Conservation (phyloP, 306 rosid genomes). For the Herpetospermum pedunculosum region DNA sequence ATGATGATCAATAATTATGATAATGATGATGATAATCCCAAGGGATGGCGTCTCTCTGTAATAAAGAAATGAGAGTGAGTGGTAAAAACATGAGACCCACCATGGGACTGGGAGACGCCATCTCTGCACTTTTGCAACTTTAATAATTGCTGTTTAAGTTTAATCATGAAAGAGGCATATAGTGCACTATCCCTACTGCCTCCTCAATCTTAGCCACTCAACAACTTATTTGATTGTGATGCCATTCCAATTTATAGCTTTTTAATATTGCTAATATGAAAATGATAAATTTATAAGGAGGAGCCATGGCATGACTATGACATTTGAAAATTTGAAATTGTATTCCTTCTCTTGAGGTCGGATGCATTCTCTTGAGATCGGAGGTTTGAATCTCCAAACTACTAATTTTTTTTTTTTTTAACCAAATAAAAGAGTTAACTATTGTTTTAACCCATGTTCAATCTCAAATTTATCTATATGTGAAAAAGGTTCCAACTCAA, state of each 20-base stretch:
- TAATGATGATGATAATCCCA: conserved; percentile 11
- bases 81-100: not conserved
- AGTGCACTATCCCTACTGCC: conserved; percentile 6
- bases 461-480: not conserved
- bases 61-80: not conserved
- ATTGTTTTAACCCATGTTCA: not conserved
- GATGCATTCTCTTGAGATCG: too few relatives aligned
- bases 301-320: not conserved
- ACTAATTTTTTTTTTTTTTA: too few relatives aligned
- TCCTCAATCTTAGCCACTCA: conserved; percentile 9
- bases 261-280: not conserved
- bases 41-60: conserved; percentile 5
- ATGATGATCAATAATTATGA: not conserved
- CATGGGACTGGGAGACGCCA: conserved; percentile 1
- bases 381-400: too few relatives aligned
- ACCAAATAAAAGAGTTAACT: not conserved
- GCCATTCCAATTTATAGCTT: not conserved
- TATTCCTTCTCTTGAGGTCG: too few relatives aligned
- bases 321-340: too few relatives aligned
- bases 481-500: not conserved
- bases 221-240: not conserved
- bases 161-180: not conserved
- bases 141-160: not conserved
- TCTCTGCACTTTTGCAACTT: not conserved
- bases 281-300: not conserved